Conservation (phyloP, 2,329 filamentous ascomycete genomes). For the Rutstroemia sydowiana region DNA sequence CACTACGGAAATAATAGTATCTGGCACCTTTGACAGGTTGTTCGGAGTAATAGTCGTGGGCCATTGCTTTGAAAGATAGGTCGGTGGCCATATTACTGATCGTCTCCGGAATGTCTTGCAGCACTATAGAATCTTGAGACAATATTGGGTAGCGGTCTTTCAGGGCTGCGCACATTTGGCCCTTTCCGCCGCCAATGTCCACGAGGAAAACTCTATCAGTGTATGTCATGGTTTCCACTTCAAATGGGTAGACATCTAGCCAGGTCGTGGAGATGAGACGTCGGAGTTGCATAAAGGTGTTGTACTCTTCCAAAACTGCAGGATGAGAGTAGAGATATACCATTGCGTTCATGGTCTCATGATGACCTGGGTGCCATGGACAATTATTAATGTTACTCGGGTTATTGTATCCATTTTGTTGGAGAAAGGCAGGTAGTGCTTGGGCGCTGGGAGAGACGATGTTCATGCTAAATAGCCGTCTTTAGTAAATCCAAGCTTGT, state of each 20-base stretch:
- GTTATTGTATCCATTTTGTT: neutral
- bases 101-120: conserved; percentile 34
- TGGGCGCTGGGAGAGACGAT: neutral
- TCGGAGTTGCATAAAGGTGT: neutral
- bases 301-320: neutral
- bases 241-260: neutral
- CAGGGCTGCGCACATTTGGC: conserved; percentile 32
- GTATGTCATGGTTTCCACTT: neutral
- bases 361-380: neutral
- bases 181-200: conserved; percentile 35
- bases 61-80: conserved; percentile 26
- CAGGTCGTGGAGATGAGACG: neutral
- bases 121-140: conserved; percentile 30
- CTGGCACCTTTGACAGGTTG: conserved; percentile 22
- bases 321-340: neutral
- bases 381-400: neutral
- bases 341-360: neutral
- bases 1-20: conserved; percentile 34
- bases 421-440: neutral
- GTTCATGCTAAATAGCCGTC: neutral
- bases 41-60: conserved; percentile 24
- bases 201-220: conserved; percentile 28
- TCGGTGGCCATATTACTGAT: conserved; percentile 20
- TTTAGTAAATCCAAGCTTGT: too few species aligned
- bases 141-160: conserved; percentile 29